Evolutionary conservation across 805 yeast species (phyloP).

Genomic region (Teunomyces lycoperdinae): DNA sequence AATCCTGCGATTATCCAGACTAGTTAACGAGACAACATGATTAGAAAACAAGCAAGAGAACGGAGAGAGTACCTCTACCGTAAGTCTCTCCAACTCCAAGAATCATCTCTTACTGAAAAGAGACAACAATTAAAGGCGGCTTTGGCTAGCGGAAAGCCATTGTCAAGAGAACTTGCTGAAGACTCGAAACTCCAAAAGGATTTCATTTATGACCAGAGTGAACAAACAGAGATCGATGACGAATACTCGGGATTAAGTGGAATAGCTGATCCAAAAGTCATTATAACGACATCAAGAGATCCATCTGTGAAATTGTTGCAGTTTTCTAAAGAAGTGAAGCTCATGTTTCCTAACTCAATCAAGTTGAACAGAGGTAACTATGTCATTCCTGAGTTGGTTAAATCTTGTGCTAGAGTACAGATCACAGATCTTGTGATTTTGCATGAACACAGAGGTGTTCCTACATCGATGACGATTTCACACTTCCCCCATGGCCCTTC

Average conservation of each 20-base stretch:
- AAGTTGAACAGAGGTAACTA: conserved; percentile 93
- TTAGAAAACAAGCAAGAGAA: conserved; percentile 93
- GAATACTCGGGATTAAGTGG: conserved; percentile 90
- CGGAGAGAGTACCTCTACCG: conserved; percentile 90
- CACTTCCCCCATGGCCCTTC: conserved; percentile 99
- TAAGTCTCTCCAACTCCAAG: conserved; percentile 87
- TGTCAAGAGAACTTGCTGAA: conserved; percentile 87
- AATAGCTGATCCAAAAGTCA: conserved; percentile 81
- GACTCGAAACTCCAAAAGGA: conserved; percentile 79
- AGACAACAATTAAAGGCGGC: conserved; percentile 85
- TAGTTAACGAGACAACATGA: conserved; percentile 35
- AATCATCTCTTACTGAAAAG: conserved; percentile 79
- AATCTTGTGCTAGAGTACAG: conserved; percentile 76
- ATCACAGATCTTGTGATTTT: conserved; percentile 81
- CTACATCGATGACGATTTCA: conserved; percentile 86
- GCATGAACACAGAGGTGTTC: conserved; percentile 98
- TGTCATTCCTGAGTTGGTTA: conserved; percentile 77
- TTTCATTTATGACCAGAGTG: conserved; percentile 81
- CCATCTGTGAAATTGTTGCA: conserved; percentile 84
- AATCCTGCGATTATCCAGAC: neutral
- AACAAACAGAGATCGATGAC: conserved; percentile 72
- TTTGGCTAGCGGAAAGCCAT: conserved; percentile 84
- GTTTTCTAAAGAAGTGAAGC: conserved; percentile 87
- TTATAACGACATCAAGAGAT: conserved; percentile 91
- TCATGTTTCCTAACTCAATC: conserved; percentile 85